A percentile compares a stretch with the other conserved stretches of the same genome.
Evolutionary conservation across 495 filamentous ascomycete genomes (phyloP).

Genomic region (Pyronema omphalodes): DNA sequence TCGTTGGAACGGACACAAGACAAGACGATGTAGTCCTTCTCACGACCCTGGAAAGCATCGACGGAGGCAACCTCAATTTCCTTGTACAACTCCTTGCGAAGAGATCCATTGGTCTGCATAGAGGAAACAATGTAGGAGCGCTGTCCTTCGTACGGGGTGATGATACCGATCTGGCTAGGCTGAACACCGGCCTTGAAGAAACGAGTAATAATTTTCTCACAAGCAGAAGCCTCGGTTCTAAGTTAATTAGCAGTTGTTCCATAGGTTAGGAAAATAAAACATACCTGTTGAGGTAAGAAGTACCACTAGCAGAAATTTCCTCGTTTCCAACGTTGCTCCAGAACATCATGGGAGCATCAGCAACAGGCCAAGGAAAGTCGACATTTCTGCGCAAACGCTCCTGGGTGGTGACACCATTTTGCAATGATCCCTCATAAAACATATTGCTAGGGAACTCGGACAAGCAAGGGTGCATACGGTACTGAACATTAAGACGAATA

Average conservation of each 20-base stretch:
- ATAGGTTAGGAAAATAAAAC: neutral
- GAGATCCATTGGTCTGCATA: slow-evolving; percentile 92
- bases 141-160: slow-evolving; percentile 97
- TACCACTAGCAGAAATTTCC: slow-evolving; percentile 93
- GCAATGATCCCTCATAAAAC: slow-evolving; percentile 96
- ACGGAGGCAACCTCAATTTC: slow-evolving; percentile 97
- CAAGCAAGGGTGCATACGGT: slow-evolving; percentile 97
- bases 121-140: slow-evolving; percentile 96
- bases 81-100: slow-evolving; percentile 97
- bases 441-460: slow-evolving; percentile 98
- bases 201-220: slow-evolving; percentile 92
- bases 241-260: neutral
- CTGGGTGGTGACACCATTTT: slow-evolving; percentile 86
- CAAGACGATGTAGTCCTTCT: slow-evolving; percentile 97
- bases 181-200: slow-evolving; percentile 99
- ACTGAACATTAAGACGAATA: slow-evolving; percentile 90
- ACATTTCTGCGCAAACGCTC: slow-evolving; percentile 82
- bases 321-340: slow-evolving; percentile 97
- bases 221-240: slow-evolving; percentile 87
- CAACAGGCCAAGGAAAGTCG: slow-evolving; percentile 95
- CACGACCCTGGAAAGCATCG: slow-evolving; percentile 95
- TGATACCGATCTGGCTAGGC: slow-evolving; percentile 83
- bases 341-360: slow-evolving; percentile 97
- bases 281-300: slow-evolving; percentile 69
- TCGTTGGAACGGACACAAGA: slow-evolving; percentile 98